These are phyloP conservation scores for Alternaria conjuncta DNA, from an alignment of 2,329 filamentous ascomycete genomes.

Conservation along the genomic window DNA sequence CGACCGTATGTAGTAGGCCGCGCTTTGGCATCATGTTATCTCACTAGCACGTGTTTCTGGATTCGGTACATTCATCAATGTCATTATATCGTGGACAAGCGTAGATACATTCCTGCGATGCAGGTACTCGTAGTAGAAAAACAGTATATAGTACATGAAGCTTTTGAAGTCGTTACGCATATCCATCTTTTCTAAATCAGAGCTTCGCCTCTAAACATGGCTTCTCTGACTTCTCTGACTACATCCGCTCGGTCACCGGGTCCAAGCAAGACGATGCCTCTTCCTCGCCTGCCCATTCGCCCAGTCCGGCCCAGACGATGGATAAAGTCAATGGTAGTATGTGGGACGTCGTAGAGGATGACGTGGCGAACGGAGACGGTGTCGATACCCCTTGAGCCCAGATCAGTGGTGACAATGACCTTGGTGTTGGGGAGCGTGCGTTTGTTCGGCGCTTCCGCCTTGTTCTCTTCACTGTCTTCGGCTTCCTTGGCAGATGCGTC, in stretches of 20 bases:
- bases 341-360: constrained; percentile 95
- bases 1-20: neutral
- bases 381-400: constrained; percentile 92
- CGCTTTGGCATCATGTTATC: neutral
- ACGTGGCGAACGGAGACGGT: constrained; percentile 90
- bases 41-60: neutral
- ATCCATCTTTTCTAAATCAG: constrained; percentile 47
- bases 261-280: constrained; percentile 88
- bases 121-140: neutral
- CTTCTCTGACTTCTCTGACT: constrained; percentile 88
- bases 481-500: constrained; percentile 9
- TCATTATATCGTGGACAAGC: neutral
- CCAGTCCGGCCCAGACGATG: constrained; percentile 92
- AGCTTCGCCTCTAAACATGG: constrained; percentile 59
- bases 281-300: constrained; percentile 87
- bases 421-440: constrained; percentile 75
- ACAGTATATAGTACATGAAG: neutral
- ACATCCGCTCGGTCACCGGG: constrained; percentile 89
- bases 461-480: neutral
- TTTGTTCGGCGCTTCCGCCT: constrained; percentile 14
- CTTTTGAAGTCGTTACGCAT: neutral
- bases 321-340: constrained; percentile 97
- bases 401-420: constrained; percentile 91
- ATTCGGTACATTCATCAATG: neutral
- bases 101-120: neutral